These are phyloP conservation scores for Grammothele lineata DNA, from an alignment of 768 basidiomycete genomes.

Conservation along the genomic window DNA sequence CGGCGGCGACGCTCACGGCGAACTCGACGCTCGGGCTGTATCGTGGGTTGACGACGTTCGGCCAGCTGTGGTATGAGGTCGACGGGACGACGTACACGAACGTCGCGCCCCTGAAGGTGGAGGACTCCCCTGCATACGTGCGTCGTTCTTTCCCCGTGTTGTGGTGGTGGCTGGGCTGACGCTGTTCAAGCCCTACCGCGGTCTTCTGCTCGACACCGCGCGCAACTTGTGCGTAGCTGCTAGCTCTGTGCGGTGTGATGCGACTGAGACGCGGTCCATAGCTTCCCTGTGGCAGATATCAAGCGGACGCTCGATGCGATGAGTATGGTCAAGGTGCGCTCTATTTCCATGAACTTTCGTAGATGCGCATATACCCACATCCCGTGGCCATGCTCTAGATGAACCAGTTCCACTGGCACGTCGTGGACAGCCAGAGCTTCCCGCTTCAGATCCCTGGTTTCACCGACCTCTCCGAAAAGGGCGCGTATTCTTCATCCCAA, in stretches of 20 bases:
- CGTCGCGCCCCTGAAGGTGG: conserved; percentile 53
- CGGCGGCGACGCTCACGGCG: conserved; percentile 50
- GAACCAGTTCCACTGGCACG: conserved; percentile 46
- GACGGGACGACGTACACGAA: conserved; percentile 45
- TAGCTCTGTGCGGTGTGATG: neutral
- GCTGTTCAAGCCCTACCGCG: conserved; percentile 57
- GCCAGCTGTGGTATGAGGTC: conserved; percentile 55
- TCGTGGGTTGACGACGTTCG: conserved; percentile 75
- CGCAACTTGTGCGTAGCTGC: conserved; percentile 56
- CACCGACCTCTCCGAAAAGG: conserved; percentile 36
- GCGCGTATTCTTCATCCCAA: conserved; percentile 36
- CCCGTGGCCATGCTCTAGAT: conserved; percentile 26
- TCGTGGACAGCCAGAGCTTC: conserved; percentile 49
- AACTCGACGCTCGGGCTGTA: conserved; percentile 65
- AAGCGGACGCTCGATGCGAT: conserved; percentile 70
- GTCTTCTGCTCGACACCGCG: conserved; percentile 77
- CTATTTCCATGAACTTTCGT: too few relatives aligned
- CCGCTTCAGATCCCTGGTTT: conserved; percentile 37
- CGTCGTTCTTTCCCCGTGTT: conserved; percentile 19
- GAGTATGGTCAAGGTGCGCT: conserved; percentile 35
- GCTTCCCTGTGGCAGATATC: conserved; percentile 62
- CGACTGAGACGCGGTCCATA: too few relatives aligned
- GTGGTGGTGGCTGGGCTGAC: neutral
- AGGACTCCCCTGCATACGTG: conserved; percentile 65
- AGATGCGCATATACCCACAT: too few relatives aligned